Evolutionary conservation across 768 basidiomycete species (phyloP).

Genomic region (Phlebiopsis gigantea): DNA sequence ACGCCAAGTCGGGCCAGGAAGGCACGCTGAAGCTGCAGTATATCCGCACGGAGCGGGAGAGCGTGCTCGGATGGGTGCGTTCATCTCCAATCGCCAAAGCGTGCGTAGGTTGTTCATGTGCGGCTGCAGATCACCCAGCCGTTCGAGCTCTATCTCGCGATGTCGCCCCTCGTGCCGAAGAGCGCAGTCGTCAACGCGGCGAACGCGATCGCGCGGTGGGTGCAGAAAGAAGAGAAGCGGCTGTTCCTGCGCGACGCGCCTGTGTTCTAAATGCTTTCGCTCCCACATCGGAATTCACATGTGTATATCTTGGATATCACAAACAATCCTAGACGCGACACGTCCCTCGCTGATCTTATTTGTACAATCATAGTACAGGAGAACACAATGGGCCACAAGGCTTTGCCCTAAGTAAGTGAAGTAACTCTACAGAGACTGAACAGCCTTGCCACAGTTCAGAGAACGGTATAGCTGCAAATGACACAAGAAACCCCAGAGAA

Average conservation of each 20-base stretch:
- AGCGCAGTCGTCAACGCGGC: conserved; percentile 84
- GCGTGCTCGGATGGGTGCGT: conserved; percentile 91
- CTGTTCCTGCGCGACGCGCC: conserved; percentile 88
- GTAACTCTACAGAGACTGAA: neutral
- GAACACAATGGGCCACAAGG: neutral
- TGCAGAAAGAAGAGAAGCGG: conserved; percentile 78
- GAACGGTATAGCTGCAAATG: neutral
- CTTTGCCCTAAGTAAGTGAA: neutral
- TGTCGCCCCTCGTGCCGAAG: conserved; percentile 84
- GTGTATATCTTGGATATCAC: neutral
- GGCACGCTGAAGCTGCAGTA: conserved; percentile 83
- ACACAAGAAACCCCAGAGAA: neutral
- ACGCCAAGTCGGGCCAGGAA: conserved; percentile 82
- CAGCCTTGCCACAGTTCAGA: neutral
- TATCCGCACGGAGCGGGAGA: conserved; percentile 79
- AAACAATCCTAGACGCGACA: neutral
- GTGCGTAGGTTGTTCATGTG: neutral
- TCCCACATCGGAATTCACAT: neutral
- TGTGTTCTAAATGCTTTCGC: conserved; percentile 52
- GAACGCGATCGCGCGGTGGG: conserved; percentile 86
- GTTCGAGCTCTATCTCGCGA: conserved; percentile 84
- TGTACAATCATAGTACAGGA: neutral
- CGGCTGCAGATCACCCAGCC: conserved; percentile 84
- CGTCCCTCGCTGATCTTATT: neutral
- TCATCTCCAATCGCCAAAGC: neutral